Evolutionary conservation across 257 asterid genomes (phyloP).

Genomic region (Solanum lignicaule): DNA sequence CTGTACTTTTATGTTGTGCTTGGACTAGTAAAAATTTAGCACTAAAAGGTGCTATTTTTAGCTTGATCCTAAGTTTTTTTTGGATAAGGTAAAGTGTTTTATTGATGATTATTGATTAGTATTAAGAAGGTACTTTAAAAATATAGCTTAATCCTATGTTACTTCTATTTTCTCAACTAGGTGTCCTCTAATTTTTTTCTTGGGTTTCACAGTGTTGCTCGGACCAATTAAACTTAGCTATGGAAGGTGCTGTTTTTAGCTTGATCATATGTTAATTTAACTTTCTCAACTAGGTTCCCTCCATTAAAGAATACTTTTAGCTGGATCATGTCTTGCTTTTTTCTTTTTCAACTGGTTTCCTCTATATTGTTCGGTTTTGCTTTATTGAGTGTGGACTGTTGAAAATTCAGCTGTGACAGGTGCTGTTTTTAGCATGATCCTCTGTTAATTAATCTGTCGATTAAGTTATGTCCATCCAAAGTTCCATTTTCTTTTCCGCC

Average conservation of each 20-base stretch:
- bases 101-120: background rate
- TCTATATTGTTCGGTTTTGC: background rate
- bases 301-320: background rate
- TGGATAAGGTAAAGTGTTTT: background rate
- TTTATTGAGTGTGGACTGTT: background rate
- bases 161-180: background rate
- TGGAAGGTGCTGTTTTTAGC: conserved; percentile 2
- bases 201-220: background rate
- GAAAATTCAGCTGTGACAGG: background rate
- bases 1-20: background rate
- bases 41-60: background rate
- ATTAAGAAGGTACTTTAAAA: background rate
- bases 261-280: background rate
- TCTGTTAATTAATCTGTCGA: background rate
- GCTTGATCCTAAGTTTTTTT: background rate
- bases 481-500: background rate
- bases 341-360: background rate
- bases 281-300: background rate
- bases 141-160: background rate
- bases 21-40: background rate
- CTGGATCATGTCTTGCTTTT: conserved; percentile 2
- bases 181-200: background rate
- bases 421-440: background rate
- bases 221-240: background rate
- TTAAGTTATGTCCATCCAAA: background rate